Percentiles rank a stretch among this genome's conserved stretches.
Conservation (phyloP, 257 asterid genomes). For the Ehretia macrophylla region DNA sequence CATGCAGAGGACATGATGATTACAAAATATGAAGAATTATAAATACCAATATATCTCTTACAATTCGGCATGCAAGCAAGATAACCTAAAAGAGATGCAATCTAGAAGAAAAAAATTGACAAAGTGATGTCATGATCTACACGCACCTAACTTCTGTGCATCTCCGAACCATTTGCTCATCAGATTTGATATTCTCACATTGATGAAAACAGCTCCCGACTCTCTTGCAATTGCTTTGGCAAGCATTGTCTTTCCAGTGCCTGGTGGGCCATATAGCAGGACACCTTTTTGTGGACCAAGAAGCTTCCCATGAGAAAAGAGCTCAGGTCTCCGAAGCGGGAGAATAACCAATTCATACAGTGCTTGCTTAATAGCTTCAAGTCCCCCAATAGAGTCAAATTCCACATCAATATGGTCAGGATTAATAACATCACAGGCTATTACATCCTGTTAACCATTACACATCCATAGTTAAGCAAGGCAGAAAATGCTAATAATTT, state of each 20-base stretch:
- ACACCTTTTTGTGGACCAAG: conserved; percentile 95
- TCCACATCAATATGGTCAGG: conserved; percentile 79
- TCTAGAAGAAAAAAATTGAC: neutral
- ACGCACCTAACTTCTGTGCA: conserved; percentile 89
- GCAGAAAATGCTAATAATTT: neutral
- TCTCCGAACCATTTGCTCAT: conserved; percentile 99
- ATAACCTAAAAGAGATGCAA: neutral
- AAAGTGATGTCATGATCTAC: neutral
- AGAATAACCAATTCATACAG: conserved; percentile 83
- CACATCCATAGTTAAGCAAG: conserved; percentile 1
- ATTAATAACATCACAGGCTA: conserved; percentile 93
- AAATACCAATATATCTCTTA: too few species aligned
- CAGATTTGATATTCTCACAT: conserved; percentile 73
- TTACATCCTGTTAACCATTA: conserved; percentile 57
- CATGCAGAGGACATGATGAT: too few species aligned
- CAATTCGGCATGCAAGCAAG: neutral
- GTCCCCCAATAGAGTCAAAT: conserved; percentile 79
- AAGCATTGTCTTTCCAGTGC: conserved; percentile 98
- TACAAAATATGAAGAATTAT: too few species aligned
- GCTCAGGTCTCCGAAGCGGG: conserved; percentile 80
- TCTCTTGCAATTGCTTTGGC: conserved; percentile 98
- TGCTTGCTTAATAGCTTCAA: conserved; percentile 74
- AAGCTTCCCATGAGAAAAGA: conserved; percentile 85
- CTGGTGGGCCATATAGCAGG: conserved; percentile 95
- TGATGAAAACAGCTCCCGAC: conserved; percentile 87